A percentile compares a stretch with the other conserved stretches of the same genome.
Conservation (phyloP, 495 filamentous ascomycete genomes). For the Annulohypoxylon bovei region DNA sequence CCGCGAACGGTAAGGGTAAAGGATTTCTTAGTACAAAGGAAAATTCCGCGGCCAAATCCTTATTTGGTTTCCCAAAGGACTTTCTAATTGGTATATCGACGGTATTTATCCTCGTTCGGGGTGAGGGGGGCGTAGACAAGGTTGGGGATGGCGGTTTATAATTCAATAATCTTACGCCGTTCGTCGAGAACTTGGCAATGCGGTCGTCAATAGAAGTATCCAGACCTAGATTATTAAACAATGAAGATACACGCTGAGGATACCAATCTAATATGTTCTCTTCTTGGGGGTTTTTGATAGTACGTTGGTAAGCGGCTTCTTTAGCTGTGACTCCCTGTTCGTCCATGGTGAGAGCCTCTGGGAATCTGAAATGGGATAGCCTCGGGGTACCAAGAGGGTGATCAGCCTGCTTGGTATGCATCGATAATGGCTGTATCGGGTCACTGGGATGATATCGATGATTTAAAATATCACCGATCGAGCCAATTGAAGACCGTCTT, state of each 20-base stretch:
- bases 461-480: constrained; percentile 26
- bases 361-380: constrained; percentile 36
- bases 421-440: constrained; percentile 9
- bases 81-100: constrained; percentile 1
- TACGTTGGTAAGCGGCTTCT: not conserved
- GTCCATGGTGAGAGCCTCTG: constrained; percentile 24
- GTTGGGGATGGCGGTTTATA: constrained; percentile 10
- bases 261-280: constrained; percentile 42
- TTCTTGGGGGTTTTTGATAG: not conserved
- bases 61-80: constrained; percentile 7
- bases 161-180: not conserved
- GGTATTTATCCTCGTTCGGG: constrained; percentile 11
- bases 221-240: constrained; percentile 43
- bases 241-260: constrained; percentile 40
- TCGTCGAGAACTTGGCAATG: constrained; percentile 4
- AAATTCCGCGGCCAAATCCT: not conserved
- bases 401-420: constrained; percentile 3
- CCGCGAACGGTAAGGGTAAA: constrained; percentile 1
- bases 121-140: constrained; percentile 34
- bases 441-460: constrained; percentile 25
- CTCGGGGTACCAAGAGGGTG: constrained; percentile 3
- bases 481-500: constrained; percentile 40
- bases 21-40: not conserved
- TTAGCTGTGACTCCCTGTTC: not conserved
- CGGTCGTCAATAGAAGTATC: constrained; percentile 32